Evolutionary conservation across 164 flowering plant species (phyloP), one percentile per base, ranked within the genome.

Genomic region (Chloranthus sessilifolius): DNA sequence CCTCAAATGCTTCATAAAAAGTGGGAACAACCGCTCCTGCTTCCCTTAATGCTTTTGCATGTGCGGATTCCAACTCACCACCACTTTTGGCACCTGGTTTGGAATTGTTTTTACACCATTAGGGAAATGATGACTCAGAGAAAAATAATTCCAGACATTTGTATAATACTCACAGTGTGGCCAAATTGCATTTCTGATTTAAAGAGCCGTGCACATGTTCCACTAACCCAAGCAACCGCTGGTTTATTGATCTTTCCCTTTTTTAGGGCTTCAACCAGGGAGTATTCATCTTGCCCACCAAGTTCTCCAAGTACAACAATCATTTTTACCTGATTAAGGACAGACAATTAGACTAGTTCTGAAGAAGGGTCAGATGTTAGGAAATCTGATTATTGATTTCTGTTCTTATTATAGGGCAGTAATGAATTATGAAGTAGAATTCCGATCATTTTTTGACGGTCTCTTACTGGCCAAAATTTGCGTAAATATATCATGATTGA

Each of bases 131-230:
- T 44, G 26, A n/a, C n/a, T n/a, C n/a, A n/a, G 9, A n/a, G 33
- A 44, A 44, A n/a, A 24, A 44, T 7, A 25, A 44, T 44, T 8
- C 4, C 28, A 3, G 43, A 3, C 4, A 7, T 8, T 42, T 4
- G 7, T 23, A 12, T 11, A 27, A 30, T 39, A 74, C 99, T 87
- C 61, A 94, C 99, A 62, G 97, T 97, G 63, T 89, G 97, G 33
- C 99, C 99, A 68, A 94, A 89, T 60, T 94, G 99, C 33, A 94
- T 97, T 83, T 94, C 99, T 43, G 97, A 94, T 58, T 94, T 89
- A 76, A 92, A 92, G 49, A 92, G 95, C 15, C 78, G 68, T 31
- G 99, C 99, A 72, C 99, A 92, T 23, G 99, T 92, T 62, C 99
- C 99, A 55, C 99, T 92, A 63, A 94, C 97, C 99, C 97, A 94